Evolutionary conservation across 106 monocot genomes (phyloP), one percentile per base, ranked within the genome.

Genomic region (Phalaenopsis equestris): DNA sequence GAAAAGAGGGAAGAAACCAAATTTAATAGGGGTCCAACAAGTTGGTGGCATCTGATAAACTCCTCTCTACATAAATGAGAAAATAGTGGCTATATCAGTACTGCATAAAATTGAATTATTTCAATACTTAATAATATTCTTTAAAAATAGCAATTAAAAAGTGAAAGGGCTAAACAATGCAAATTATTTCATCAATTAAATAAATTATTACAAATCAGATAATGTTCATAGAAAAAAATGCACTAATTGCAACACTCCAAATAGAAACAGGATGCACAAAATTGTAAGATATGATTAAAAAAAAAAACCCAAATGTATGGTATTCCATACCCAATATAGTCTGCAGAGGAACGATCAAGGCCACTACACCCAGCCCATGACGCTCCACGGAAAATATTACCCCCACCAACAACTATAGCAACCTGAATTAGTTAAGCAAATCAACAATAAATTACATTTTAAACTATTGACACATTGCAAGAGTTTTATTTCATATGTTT

Each of bases 391-490:
- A 98, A 98, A 55, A 98, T 92, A 82, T 98, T 98, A 30, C 98
- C 98, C 1, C 98, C 94, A 30, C 98, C 98, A 85, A 98, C 98
- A 8, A 98, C 98, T 76, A 98, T 92, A 77, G 98, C 98, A 73
- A 98, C 98, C 94, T 98, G 75, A 57, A 72, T 84, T 4, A 49
- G 46, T 30, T 2, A 18, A 64, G 67, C n/a, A n/a, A 7, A 77
- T 48, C 17, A n/a, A 14, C 6, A 76, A 47, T 37, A 38, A 1
- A 16, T 36, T 12, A 39, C 38, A 41, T 39, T 6, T 16, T 37
- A 82, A 57, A 14, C 37, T 56, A 38, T 5, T 16, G 11, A 55
- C 70, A 56, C 17, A 67, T 12, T 42, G 15, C 38, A 41, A 16
- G 0, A 43, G 41, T 10, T 55, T 56, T 38, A 73, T 81, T 12